Evolutionary conservation across 805 yeast genomes (phyloP), one percentile per base, ranked within the genome.

Genomic region (Wickerhamiella occidentalis): DNA sequence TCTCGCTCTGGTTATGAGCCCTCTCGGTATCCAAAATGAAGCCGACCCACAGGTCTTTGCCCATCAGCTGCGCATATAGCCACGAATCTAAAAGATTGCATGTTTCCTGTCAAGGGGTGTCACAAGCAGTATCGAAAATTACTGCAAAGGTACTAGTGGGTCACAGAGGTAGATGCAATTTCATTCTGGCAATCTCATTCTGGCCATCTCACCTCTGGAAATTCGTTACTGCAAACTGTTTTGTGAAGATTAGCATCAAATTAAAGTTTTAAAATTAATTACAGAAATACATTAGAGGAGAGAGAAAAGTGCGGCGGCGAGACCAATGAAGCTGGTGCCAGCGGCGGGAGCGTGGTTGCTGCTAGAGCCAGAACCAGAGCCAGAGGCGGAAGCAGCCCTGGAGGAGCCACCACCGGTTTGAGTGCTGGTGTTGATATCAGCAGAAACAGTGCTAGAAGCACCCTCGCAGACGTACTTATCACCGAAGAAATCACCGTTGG

Each of bases 401-500:
- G 51, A 40, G 38, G 38, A 23, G 51, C 42, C 36, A 22, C 51
- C 37, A 21, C 45, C 54, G 33, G 53, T 48, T 30, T 36, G 37
- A 38, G 49, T 25, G 15, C 50, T 28, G 46, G 49, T 40, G 41
- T 55, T 17, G 41, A 54, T 40, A 36, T 54, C 49, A 21, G 50
- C 30, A 37, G 62, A 58, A 44, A 54, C 51, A 19, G 65, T 59
- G 50, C 60, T 54, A 25, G 60, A 51, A 40, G 53, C 55, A 47
- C 66, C 70, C 64, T 63, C 58, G 65, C 70, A 66, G 40, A 58
- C 63, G 74, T 78, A 88, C 61, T 78, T 73, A 74, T 85, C 86
- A 78, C 98, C 98, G 72, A 80, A 86, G 68, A 92, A 80, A 66
- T 76, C 84, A 70, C 94, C 94, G 61, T 75, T 74, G 63, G 71